Evolutionary conservation across 345 rosid species (phyloP), one percentile per base, ranked within the genome.

Genomic region (Pugionium dolabratum): DNA sequence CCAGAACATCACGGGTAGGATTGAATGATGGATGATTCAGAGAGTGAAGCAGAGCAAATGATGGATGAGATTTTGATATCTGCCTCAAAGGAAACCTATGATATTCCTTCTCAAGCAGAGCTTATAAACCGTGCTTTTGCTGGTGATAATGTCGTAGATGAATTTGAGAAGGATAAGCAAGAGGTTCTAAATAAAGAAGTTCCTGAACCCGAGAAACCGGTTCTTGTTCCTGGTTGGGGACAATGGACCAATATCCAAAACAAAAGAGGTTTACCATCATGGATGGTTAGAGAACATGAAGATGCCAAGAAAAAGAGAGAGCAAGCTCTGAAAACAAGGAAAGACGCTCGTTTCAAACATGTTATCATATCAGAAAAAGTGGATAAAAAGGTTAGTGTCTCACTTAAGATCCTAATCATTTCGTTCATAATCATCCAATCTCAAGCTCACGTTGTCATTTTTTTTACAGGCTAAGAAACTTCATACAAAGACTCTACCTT

Each of bases 161-260:
- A 18, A 18, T 18, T 18, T 18, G 18, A 18, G 18, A 18, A 18
- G 18, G 18, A 18, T 18, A 18, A 18, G 18, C 18, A 18, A 18
- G 18, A 18, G 18, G 18, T 18, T 18, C 18, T 18, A 18, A 18
- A 84, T 35, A 79, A 77, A 73, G 97, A 88, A 74, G 83, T 81
- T 50, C 97, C 94, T 37, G 85, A 88, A 69, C 89, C 90, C 3
- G 96, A 93, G 67, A 86, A 88, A 62, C 97, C 91, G 3, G 77
- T 81, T 78, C 43, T 81, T 59, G 75, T 88, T 54, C 97, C 96
- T 26, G 96, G 96, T 54, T 88, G 97, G 97, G 97, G 97, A 56
- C 87, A 93, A 54, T 93, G 97, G 96, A 86, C 90, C 10, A 32
- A 79, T 54, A 44, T 84, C 66, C 94, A 90, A 77, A 74, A 68